phyloP scores from a whole-genome alignment of 2,329 filamentous ascomycete genomes.

The Blastomyces percursus region DNA sequence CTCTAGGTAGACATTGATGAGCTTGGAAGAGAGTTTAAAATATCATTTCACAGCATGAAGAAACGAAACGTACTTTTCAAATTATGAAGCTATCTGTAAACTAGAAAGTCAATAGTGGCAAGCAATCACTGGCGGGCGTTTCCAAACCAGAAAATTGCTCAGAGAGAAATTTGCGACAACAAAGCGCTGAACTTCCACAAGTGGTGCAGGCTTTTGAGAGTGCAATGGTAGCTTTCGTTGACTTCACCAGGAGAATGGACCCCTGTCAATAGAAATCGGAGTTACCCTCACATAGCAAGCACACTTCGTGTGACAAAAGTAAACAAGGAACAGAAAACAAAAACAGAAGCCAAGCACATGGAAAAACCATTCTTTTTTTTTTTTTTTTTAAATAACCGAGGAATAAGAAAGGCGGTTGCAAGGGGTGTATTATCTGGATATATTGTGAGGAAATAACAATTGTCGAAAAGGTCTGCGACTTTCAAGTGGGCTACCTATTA shows the following conservation, averaged over 20 bases:
- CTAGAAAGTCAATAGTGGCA: background rate
- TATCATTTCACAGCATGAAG: background rate
- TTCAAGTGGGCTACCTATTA: background rate
- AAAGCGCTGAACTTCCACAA: background rate
- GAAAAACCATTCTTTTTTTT: background rate
- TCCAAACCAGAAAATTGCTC: background rate
- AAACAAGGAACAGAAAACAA: background rate
- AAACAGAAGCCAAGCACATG: background rate
- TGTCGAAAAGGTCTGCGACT: background rate
- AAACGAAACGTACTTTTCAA: background rate
- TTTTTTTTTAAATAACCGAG: background rate
- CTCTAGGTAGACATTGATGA: background rate
- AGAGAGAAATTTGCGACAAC: background rate
- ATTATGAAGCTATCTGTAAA: constrained; percentile 1
- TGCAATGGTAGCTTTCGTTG: background rate
- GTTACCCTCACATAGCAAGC: background rate
- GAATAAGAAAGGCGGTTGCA: background rate
- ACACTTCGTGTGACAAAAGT: background rate
- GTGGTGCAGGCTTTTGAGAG: background rate
- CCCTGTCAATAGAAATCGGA: background rate
- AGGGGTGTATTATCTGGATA: constrained; percentile 2
- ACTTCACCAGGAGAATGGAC: background rate
- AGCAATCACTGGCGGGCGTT: too few relatives aligned
- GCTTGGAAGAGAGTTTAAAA: background rate
- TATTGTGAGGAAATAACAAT: constrained; percentile 4